Evolutionary conservation across 176 grass and related monocot genomes (phyloP), one percentile per base, ranked within the genome.

Genomic region (Oropetium thomaeum): DNA sequence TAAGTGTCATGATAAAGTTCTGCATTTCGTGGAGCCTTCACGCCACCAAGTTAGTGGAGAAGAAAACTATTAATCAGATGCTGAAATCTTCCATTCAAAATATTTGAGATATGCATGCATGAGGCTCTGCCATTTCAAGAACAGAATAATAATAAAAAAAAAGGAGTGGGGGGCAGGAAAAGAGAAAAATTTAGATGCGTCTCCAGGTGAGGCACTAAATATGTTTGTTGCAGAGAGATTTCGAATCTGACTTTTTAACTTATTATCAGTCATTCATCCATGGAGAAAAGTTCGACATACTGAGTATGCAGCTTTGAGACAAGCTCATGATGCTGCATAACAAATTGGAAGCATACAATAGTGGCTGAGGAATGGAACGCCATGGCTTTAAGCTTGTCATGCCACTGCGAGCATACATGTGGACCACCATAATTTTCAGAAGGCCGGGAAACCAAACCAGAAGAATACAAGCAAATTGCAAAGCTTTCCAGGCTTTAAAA

Each of bases 401-500:
- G 68, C 40, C 20, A 4, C 11, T n/a, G 73, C 73, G 74, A 25
- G 58, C 58, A 59, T 27, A 65, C 79, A 78, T 29, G 74, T 44
- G 79, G 85, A 59, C 41, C 79, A 83, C 67, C 40, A 45, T 40
- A n/a, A 67, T 83, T 79, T 67, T 78, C 52, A 74, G 51, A 66
- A 41, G 9, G n/a, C n/a, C n/a, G n/a, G 15, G 70, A 48, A 54
- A 72, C 31, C 61, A 38, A 30, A 59, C 58, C 67, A 49, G 52
- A 73, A 33, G 40, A 62, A 58, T 82, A 58, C 73, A 65, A 41
- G 33, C 68, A 78, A 78, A 78, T 83, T 74, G 68, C 74, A 62
- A 83, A 35, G 27, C 80, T 87, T 87, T 87, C 80, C 80, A 87
- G 74, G 80, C 80, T 87, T 83, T 74, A 87, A 87, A 87, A 87